Evolutionary conservation across 352 stramenopile genomes (phyloP).

Genomic region (Globisporangium takayamanum): DNA sequence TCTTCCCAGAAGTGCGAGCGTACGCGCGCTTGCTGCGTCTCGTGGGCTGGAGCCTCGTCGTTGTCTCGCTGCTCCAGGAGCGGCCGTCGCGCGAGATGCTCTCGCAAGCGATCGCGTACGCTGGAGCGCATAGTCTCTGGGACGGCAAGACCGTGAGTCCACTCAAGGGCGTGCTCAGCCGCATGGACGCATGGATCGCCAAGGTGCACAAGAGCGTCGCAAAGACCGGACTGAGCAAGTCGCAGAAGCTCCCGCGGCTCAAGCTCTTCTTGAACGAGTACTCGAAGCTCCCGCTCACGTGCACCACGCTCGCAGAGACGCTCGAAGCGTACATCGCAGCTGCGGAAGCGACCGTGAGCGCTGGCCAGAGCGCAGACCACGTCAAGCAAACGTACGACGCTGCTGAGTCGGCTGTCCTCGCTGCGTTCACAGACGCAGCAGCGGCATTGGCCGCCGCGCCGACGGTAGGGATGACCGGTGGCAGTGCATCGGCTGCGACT

Average conservation of each 20-base stretch:
- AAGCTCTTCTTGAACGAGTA: constrained; percentile 85
- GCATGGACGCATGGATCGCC: constrained; percentile 77
- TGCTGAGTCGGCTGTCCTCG: constrained; percentile 20
- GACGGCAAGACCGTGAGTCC: constrained; percentile 58
- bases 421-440: constrained; percentile 29
- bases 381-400: constrained; percentile 24
- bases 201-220: constrained; percentile 71
- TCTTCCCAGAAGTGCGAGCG: constrained; percentile 63
- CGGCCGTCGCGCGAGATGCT: constrained; percentile 59
- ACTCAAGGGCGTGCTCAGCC: constrained; percentile 62
- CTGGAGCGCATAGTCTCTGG: constrained; percentile 51
- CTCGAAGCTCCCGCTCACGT: constrained; percentile 82
- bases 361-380: constrained; percentile 14
- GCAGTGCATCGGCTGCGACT: neutral
- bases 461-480: neutral
- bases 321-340: constrained; percentile 31
- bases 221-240: constrained; percentile 42
- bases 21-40: constrained; percentile 59
- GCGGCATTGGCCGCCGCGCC: constrained; percentile 8
- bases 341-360: constrained; percentile 14
- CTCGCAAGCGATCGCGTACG: constrained; percentile 54
- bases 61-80: constrained; percentile 71
- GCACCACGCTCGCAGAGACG: constrained; percentile 18
- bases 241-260: constrained; percentile 51
- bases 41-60: constrained; percentile 69